phyloP scores from a whole-genome alignment of 257 asterid genomes.

The Plantago elongata region DNA sequence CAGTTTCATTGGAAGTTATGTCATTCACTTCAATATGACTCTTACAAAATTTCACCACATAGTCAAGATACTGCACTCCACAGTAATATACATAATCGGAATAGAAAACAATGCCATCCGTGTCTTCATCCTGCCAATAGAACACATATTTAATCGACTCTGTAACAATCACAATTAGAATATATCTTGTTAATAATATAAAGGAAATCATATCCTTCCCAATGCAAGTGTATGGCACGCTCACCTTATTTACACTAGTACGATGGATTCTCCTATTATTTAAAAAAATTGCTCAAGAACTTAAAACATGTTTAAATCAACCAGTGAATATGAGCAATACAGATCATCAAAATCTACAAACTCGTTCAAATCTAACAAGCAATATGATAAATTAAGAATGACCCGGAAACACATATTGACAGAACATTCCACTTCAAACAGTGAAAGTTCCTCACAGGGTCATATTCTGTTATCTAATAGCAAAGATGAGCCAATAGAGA shows the following conservation, averaged over 20 bases:
- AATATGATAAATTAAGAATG: conserved; percentile 12
- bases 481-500: too few relatives aligned
- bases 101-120: conserved; percentile 33
- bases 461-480: too few relatives aligned
- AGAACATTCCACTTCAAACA: conserved; percentile 8
- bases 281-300: too few relatives aligned
- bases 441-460: conserved; percentile 1
- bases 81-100: conserved; percentile 47
- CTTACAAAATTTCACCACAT: conserved; percentile 52
- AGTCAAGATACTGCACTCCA: conserved; percentile 36
- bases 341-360: conserved; percentile 6
- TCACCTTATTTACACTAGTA: too few relatives aligned
- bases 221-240: too few relatives aligned
- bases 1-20: conserved; percentile 26
- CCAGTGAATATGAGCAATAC: conserved; percentile 14
- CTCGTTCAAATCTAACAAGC: conserved; percentile 12
- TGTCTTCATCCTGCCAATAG: conserved; percentile 47
- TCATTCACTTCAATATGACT: conserved; percentile 51
- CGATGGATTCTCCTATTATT: too few relatives aligned
- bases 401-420: conserved; percentile 14
- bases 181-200: conserved; percentile 3
- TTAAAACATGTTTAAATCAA: neutral
- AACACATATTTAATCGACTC: conserved; percentile 15
- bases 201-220: too few relatives aligned
- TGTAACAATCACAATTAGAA: conserved; percentile 19